A percentile compares a stretch with the other conserved stretches of the same genome.
These are phyloP conservation scores for Phoma herbarum DNA, from an alignment of 2,329 filamentous ascomycete species.

Conservation along the genomic window DNA sequence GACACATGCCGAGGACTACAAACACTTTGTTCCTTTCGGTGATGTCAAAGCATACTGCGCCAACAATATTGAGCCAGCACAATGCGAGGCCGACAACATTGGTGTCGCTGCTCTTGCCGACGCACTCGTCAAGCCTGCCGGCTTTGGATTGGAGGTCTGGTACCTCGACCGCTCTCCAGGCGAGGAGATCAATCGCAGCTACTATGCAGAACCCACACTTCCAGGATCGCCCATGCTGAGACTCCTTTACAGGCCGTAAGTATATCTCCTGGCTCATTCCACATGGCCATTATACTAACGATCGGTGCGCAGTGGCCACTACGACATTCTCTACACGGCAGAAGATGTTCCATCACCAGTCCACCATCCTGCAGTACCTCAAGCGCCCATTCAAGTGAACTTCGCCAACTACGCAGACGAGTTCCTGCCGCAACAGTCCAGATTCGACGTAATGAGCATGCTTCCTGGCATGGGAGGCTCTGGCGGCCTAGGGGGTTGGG, in stretches of 20 bases:
- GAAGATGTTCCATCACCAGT: slow-evolving; percentile 57
- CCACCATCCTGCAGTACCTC: slow-evolving; percentile 38
- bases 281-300: slow-evolving; percentile 19
- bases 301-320: slow-evolving; percentile 71
- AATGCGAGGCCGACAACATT: slow-evolving; percentile 90
- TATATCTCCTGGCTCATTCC: neutral
- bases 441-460: slow-evolving; percentile 49
- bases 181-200: slow-evolving; percentile 72
- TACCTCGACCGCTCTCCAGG: slow-evolving; percentile 90
- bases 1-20: slow-evolving; percentile 72
- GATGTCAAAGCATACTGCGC: slow-evolving; percentile 75
- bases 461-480: slow-evolving; percentile 59
- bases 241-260: slow-evolving; percentile 73
- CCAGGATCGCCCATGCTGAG: slow-evolving; percentile 70
- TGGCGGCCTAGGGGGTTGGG: slow-evolving; percentile 44
- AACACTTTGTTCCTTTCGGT: slow-evolving; percentile 68
- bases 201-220: slow-evolving; percentile 65
- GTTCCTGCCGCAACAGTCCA: slow-evolving; percentile 51
- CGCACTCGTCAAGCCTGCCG: slow-evolving; percentile 79
- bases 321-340: slow-evolving; percentile 87
- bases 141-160: slow-evolving; percentile 83
- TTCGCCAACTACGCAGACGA: slow-evolving; percentile 52
- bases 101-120: slow-evolving; percentile 80
- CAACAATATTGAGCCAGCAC: slow-evolving; percentile 74
- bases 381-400: slow-evolving; percentile 45